phyloP scores from a whole-genome alignment of 768 basidiomycete species.

The Tricholoma saponaceum region DNA sequence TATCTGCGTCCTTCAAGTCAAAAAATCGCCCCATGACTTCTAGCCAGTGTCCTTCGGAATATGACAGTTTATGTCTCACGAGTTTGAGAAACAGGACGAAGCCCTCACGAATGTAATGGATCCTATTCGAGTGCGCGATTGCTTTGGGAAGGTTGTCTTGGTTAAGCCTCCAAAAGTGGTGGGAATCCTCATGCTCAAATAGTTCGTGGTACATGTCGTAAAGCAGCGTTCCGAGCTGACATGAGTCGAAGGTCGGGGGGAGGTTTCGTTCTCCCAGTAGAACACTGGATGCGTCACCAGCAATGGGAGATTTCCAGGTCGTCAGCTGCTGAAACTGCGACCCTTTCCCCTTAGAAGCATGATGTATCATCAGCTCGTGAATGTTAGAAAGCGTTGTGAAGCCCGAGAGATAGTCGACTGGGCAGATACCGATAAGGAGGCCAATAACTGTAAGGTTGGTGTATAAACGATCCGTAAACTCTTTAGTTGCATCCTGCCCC shows the following conservation, averaged over 20 bases:
- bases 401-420: constrained; percentile 29
- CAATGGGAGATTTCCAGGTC: constrained; percentile 31
- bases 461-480: constrained; percentile 26
- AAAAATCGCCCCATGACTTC: constrained; percentile 26
- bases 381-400: constrained; percentile 32
- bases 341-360: constrained; percentile 1
- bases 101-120: constrained; percentile 28
- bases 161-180: constrained; percentile 12
- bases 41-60: constrained; percentile 20
- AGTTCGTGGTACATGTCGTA: constrained; percentile 35
- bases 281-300: constrained; percentile 17
- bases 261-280: background rate
- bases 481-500: constrained; percentile 25
- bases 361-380: constrained; percentile 26
- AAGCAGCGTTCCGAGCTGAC: constrained; percentile 31
- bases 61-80: constrained; percentile 11
- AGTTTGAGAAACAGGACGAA: constrained; percentile 28
- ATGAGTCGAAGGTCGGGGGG: constrained; percentile 14
- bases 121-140: constrained; percentile 9
- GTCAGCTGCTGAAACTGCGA: constrained; percentile 32
- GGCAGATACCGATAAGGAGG: constrained; percentile 30
- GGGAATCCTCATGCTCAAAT: constrained; percentile 31
- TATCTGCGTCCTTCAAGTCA: constrained; percentile 16
- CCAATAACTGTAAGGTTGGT: constrained; percentile 29
- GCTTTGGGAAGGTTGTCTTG: constrained; percentile 13